phyloP scores from a whole-genome alignment of 352 stramenopile genomes.

The Pythium volutum region DNA sequence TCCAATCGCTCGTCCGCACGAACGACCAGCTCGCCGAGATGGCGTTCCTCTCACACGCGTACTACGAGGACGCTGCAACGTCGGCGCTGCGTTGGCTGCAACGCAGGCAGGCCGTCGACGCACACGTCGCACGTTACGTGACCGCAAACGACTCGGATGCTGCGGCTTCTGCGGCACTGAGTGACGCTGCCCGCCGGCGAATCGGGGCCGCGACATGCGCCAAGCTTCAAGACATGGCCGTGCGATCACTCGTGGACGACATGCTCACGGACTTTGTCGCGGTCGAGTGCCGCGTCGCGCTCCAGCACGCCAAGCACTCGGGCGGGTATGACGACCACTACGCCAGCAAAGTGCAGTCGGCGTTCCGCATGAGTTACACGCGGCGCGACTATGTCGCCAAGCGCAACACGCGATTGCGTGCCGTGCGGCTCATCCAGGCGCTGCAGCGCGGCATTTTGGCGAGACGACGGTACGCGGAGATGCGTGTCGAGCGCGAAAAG shows the following conservation, averaged over 20 bases:
- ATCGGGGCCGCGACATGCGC: slow-evolving; percentile 35
- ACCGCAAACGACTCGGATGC: slow-evolving; percentile 18
- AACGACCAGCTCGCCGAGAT: slow-evolving; percentile 34
- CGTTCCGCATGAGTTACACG: slow-evolving; percentile 67
- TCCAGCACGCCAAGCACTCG: slow-evolving; percentile 54
- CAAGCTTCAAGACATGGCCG: slow-evolving; percentile 49
- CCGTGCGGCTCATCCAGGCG: slow-evolving; percentile 61
- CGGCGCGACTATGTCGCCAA: slow-evolving; percentile 49
- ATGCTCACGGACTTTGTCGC: slow-evolving; percentile 53
- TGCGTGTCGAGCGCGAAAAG: slow-evolving; percentile 56
- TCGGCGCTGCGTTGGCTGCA: slow-evolving; percentile 40
- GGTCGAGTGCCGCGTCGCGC: slow-evolving; percentile 49
- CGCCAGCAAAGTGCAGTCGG: slow-evolving; percentile 66
- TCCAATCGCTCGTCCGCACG: slow-evolving; percentile 22
- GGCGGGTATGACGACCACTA: slow-evolving; percentile 62
- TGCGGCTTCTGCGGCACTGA: no score
- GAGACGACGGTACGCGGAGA: slow-evolving; percentile 44
- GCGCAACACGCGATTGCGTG: slow-evolving; percentile 41
- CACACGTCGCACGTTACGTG: slow-evolving; percentile 40
- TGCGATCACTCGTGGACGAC: slow-evolving; percentile 52
- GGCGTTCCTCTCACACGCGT: slow-evolving; percentile 45
- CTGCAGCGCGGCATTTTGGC: slow-evolving; percentile 63
- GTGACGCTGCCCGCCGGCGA: slow-evolving; percentile 26
- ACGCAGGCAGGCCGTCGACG: slow-evolving; percentile 40
- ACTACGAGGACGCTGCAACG: slow-evolving; percentile 37